Evolutionary conservation across 768 basidiomycete genomes (phyloP).

Genomic region (Mycena galopus): DNA sequence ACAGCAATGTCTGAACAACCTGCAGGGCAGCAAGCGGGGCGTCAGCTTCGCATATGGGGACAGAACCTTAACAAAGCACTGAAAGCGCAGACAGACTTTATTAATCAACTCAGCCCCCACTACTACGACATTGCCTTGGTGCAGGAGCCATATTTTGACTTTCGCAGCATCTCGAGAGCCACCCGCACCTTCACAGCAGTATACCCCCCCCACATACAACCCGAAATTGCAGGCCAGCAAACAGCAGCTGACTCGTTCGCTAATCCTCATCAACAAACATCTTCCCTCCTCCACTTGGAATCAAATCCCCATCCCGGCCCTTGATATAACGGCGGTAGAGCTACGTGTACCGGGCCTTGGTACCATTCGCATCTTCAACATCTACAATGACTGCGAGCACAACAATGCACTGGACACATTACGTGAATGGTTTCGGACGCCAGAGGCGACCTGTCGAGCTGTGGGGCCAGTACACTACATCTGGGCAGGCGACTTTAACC

Average conservation of each 20-base stretch:
- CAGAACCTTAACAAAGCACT: slow-evolving; percentile 47
- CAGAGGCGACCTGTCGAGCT: background rate
- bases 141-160: slow-evolving; percentile 49
- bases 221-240: too few species aligned
- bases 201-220: slow-evolving; percentile 45
- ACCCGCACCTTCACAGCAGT: slow-evolving; percentile 31
- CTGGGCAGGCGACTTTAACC: slow-evolving; percentile 46
- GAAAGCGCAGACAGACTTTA: slow-evolving; percentile 18
- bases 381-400: slow-evolving; percentile 41
- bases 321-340: slow-evolving; percentile 42
- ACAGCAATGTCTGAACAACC: background rate
- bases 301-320: slow-evolving; percentile 2
- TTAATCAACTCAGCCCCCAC: slow-evolving; percentile 6
- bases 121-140: slow-evolving; percentile 41
- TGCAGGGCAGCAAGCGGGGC: background rate
- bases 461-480: background rate
- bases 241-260: background rate
- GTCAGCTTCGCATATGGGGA: slow-evolving; percentile 36
- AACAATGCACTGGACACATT: slow-evolving; percentile 13
- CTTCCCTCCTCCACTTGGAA: slow-evolving; percentile 10
- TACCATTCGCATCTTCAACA: slow-evolving; percentile 41
- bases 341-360: slow-evolving; percentile 26
- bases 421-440: background rate
- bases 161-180: slow-evolving; percentile 25
- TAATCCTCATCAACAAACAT: slow-evolving; percentile 14